Evolutionary conservation across 192 early-diverging fungal species (phyloP), one percentile per base, ranked within the genome.

Genomic region (Bifiguratus adelaidae): DNA sequence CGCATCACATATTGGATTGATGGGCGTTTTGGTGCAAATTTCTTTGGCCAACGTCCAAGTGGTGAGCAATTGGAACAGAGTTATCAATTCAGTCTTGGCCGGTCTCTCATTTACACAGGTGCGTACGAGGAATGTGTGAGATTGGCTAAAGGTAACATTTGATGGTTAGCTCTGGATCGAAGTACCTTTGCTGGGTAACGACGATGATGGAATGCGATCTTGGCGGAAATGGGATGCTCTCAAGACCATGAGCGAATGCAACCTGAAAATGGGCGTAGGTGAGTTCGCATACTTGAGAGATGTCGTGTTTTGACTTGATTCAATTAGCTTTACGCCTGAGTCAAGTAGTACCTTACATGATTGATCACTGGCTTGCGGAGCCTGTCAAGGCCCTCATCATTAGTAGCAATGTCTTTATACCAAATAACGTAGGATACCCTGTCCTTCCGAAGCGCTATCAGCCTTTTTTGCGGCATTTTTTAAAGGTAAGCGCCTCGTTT

Each of bases 161-260:
- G 27, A 24, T 52, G 60, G 43, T 16, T 69, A 56, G 64, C 30
- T 71, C 53, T 65, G 65, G 55, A 69, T 82, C 18, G 70, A 71
- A 12, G 60, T 85, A 9, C 68, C 67, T 3, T 22, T 76, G 13
- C 30, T 45, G 1, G 53, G 53, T 32, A 56, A 55, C 12, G 30
- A 35, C 4, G 23, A 47, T 29, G 19, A 55, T 8, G 16, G 35
- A 22, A 24, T 54, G 22, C 41, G 48, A 7, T n/a, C 48, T 1
- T 97, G 95, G 95, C 50, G 68, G 37, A 50, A 56, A 24, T 97
- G 92, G 92, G 92, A 90, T 47, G 53, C 58, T 13, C 38, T 95
- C n/a, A 70, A 83, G 13, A 73, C 70, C 26, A 62, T 92, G 44
- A 77, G 81, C 36, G 74, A 78, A 40, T 73, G 83, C 58, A 71